Conservation (phyloP, 495 filamentous ascomycete genomes). For the Jackrogersella multiformis region DNA sequence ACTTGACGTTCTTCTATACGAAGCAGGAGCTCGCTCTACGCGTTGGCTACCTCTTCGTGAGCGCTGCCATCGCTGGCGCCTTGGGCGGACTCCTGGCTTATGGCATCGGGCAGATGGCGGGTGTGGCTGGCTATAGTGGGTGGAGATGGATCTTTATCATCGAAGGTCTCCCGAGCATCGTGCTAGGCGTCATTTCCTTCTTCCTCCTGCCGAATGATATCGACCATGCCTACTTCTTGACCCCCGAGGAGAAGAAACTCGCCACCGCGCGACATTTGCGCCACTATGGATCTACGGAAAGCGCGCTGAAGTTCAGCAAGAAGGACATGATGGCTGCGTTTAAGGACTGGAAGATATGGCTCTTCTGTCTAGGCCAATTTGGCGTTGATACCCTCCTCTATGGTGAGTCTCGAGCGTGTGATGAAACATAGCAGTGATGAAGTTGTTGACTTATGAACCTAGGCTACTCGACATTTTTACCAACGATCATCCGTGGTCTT, state of each 20-base stretch:
- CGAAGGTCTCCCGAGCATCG: constrained; percentile 74
- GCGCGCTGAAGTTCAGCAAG: constrained; percentile 67
- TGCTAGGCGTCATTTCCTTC: constrained; percentile 68
- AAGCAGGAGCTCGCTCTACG: constrained; percentile 77
- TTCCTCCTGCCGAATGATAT: constrained; percentile 73
- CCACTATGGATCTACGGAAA: constrained; percentile 67
- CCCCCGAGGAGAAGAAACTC: constrained; percentile 65
- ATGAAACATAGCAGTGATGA: not conserved
- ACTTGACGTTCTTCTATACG: constrained; percentile 79
- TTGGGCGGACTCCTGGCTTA: constrained; percentile 80
- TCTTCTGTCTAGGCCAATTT: constrained; percentile 73
- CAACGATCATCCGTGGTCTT: constrained; percentile 78
- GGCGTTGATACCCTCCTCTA: constrained; percentile 79
- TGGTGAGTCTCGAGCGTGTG: constrained; percentile 46
- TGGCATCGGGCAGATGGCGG: constrained; percentile 76
- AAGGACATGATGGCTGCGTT: constrained; percentile 59
- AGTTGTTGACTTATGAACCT: not conserved
- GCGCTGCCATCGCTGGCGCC: constrained; percentile 77
- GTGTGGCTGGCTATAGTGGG: constrained; percentile 65
- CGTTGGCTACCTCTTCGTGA: constrained; percentile 80
- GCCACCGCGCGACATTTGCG: constrained; percentile 55
- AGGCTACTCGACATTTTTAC: constrained; percentile 78
- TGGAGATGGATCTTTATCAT: constrained; percentile 77
- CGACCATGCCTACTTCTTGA: constrained; percentile 69
- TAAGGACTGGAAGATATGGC: constrained; percentile 70